These are phyloP conservation scores for Aureobasidium lini DNA, from an alignment of 2,329 filamentous ascomycete genomes.

Conservation along the genomic window DNA sequence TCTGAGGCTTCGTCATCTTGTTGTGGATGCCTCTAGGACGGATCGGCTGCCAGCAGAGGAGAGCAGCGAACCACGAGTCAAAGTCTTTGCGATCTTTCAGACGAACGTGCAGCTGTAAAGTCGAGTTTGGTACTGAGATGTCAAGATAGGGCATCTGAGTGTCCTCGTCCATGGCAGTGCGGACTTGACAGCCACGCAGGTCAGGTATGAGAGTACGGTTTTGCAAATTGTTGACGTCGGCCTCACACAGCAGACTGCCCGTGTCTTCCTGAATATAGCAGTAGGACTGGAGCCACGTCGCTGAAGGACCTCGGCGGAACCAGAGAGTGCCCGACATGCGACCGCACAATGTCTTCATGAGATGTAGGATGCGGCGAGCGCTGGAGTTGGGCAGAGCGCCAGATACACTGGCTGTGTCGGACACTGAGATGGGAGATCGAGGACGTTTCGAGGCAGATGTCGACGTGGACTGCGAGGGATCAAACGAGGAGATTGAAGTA, in stretches of 20 bases:
- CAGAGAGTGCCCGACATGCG: slow-evolving; percentile 73
- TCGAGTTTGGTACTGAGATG: slow-evolving; percentile 46
- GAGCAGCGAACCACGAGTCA: slow-evolving; percentile 71
- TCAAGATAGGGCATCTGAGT: slow-evolving; percentile 44
- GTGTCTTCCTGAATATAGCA: slow-evolving; percentile 72
- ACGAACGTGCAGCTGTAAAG: slow-evolving; percentile 56
- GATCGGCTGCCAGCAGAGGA: slow-evolving; percentile 75
- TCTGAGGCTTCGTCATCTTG: slow-evolving; percentile 46
- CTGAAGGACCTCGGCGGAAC: slow-evolving; percentile 56
- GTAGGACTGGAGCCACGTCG: slow-evolving; percentile 62
- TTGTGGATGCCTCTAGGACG: slow-evolving; percentile 50
- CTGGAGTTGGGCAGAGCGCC: slow-evolving; percentile 44
- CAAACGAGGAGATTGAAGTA: not conserved
- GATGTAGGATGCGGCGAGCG: slow-evolving; percentile 61
- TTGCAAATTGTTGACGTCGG: slow-evolving; percentile 57
- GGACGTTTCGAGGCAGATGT: slow-evolving; percentile 18
- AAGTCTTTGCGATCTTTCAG: slow-evolving; percentile 59
- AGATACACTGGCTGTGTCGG: slow-evolving; percentile 20
- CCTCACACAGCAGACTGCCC: slow-evolving; percentile 67
- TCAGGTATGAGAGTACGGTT: slow-evolving; percentile 64
- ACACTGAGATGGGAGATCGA: slow-evolving; percentile 24
- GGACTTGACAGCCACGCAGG: slow-evolving; percentile 64
- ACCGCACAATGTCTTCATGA: slow-evolving; percentile 73
- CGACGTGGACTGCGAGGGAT: slow-evolving; percentile 14
- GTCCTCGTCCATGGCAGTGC: slow-evolving; percentile 41